Evolutionary conservation across 1,284 basidiomycete genomes (phyloP), one percentile per base, ranked within the genome.

Genomic region (Ustilago xerochloae): DNA sequence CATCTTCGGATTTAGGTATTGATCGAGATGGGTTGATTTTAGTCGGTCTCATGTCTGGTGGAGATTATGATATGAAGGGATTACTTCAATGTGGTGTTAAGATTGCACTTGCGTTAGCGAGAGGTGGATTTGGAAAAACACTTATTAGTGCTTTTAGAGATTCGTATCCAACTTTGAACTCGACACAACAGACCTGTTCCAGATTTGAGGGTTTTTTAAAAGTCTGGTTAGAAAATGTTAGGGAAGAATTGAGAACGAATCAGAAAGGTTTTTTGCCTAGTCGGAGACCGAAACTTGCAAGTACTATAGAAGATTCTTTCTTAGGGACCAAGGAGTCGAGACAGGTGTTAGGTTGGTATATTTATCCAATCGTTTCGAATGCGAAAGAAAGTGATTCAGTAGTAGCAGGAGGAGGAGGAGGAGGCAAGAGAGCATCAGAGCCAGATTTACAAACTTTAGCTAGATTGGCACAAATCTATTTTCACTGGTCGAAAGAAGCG

Each of bases 41-140:
- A 22, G 90, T 96, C 45, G 95, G 91, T 0, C 87, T 97, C 4
- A 87, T 96, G 75, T 89, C 90, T 10, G 95, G 95, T 0, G 96
- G 94, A 0, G 96, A 99, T 85, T 99, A 97, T 79, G 89, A 91
- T 56, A 88, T 68, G 3, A 73, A 45, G 12, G 77, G 76, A 2
- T 38, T 81, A 20, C 24, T 65, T 8, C 56, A 67, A 28, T 84
- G 78, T 45, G 79, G 81, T 13, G 52, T 76, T 45, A 77, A 77
- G 35, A 87, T 86, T 26, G 85, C 86, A 1, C 65, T 85, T 26
- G 86, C 77, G 78, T 87, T 88, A 0, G 87, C 88, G 0, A 74
- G 82, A 20, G 83, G 81, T 10, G 87, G 87, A 5, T 85, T 84
- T 45, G 85, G 86, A 4, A 73, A 77, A 3, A 60, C 81, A 0